A percentile compares a stretch with the other conserved stretches of the same genome.
Evolutionary conservation across 2,329 filamentous ascomycete species (phyloP).

Genomic region (Nannizziopsis barbatae): DNA sequence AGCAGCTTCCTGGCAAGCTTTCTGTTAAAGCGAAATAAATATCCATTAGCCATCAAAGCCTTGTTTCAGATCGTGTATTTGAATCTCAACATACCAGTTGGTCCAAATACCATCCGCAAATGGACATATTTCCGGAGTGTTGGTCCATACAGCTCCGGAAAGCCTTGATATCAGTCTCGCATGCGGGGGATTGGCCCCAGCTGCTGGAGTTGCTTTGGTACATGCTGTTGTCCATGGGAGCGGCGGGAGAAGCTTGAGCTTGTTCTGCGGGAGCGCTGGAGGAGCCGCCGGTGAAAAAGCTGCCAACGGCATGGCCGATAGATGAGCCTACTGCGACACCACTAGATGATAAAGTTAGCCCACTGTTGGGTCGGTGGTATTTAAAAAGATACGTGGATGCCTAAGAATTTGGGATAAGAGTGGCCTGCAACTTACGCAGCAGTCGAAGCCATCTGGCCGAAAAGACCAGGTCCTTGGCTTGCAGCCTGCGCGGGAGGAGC

Average conservation of each 20-base stretch:
- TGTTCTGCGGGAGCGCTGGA: conserved; percentile 45
- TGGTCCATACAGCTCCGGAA: conserved; percentile 98
- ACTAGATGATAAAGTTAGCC: conserved; percentile 39
- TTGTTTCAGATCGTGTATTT: background rate
- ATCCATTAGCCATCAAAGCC: background rate
- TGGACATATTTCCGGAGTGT: conserved; percentile 82
- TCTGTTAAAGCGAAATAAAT: conserved; percentile 35
- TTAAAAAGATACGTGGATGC: background rate
- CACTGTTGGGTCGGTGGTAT: background rate
- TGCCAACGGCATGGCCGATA: conserved; percentile 87
- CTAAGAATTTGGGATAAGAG: background rate
- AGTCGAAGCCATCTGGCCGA: conserved; percentile 94
- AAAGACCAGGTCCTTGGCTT: conserved; percentile 65
- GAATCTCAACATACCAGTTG: conserved; percentile 51
- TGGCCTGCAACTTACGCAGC: conserved; percentile 63
- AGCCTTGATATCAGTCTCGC: conserved; percentile 64
- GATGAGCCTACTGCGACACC: conserved; percentile 94
- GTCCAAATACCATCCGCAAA: conserved; percentile 97
- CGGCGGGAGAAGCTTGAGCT: conserved; percentile 38
- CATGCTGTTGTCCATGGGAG: conserved; percentile 40
- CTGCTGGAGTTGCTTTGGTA: conserved; percentile 40
- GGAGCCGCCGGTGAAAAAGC: conserved; percentile 68
- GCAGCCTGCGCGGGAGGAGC: conserved; percentile 25
- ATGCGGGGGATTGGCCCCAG: conserved; percentile 47
- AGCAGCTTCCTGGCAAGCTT: conserved; percentile 71